Evolutionary conservation across 2,329 filamentous ascomycete genomes (phyloP), one percentile per base, ranked within the genome.

Genomic region (Fusarium xyrophilum): DNA sequence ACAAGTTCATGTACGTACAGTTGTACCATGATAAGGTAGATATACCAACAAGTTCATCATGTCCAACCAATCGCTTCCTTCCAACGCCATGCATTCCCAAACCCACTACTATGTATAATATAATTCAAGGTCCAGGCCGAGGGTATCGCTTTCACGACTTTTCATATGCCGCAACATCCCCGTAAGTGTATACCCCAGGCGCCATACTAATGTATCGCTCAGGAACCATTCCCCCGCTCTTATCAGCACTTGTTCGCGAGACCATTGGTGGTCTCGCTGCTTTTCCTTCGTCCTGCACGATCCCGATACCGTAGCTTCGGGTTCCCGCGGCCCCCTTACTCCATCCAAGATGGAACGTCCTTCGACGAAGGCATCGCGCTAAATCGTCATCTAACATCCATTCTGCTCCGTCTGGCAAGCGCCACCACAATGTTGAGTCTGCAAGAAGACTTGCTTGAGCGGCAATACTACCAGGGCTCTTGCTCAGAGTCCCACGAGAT

Each of bases 391-490:
- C 72, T n/a, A 65, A 54, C 66, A 76, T 71, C 71, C 73, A 75
- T 33, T 74, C 72, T 12, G 68, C 70, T 25, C 74, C 74, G 17
- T 68, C 60, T 6, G 74, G 74, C 10, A 76, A 56, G 25, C 74
- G 69, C 63, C 68, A 72, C 73, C 73, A 74, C 21, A 75, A 21
- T 10, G 70, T 71, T 33, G 74, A 76, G 67, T 75, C 73, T 7
- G 71, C 71, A 25, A 76, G 62, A 36, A 76, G 70, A 57, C 74
- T 76, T 27, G 72, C 74, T 53, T 71, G 72, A 13, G 74, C 74
- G 13, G 74, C 74, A 28, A 76, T 74, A 33, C 74, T 76, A 12
- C 74, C 69, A 4, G 74, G 74, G 51, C 70, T 72, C 55, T 75
- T 75, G 27, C 73, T 63, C 10, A 76, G 39, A 21, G 56, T 54